Evolutionary conservation across 108 stramenopile genomes (phyloP), one percentile per base, ranked within the genome.

Genomic region (Cyclotella cryptica): DNA sequence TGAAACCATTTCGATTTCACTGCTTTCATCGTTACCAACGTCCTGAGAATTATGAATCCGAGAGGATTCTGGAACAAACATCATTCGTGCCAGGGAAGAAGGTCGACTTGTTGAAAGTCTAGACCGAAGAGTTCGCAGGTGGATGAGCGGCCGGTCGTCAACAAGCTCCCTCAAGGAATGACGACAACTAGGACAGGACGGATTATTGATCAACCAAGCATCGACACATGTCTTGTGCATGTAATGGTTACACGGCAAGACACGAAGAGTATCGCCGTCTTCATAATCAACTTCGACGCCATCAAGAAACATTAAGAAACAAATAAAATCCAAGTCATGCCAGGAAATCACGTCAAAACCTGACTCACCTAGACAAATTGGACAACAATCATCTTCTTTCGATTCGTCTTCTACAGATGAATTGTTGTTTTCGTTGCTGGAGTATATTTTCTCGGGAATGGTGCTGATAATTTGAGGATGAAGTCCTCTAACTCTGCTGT

Each of bases 201-300:
- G 80, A 67, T 85, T 49, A 29, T 69, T 79, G 21, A 46, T 30
- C 4, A 90, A 76, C 89, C 89, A 90, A 3, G 65, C 75, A 49
- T 90, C 89, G 24, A 90, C 77, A 73, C 89, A 90, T 22, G 66
- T 30, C 51, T 49, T 71, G 53, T 90, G 89, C 80, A 90, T 87
- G 19, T 42, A 62, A 71, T 90, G 89, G 3, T 68, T 53, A 69
- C 89, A 90, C 0, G 88, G 87, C 15, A 90, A 55, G 14, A 83
- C 84, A 39, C 89, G 85, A 55, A 90, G 61, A 53, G 69, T 44
- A 46, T 90, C 88, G 0, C 83, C 87, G 18, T 88, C 85, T 70
- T 84, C 69, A 74, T 88, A 90, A 10, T 90, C 89, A 1, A 78
- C 78, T 68, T 6, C 3, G 17, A 47, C 11, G 15, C 5, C 15